A percentile compares a stretch with the other conserved stretches of the same genome.
phyloP scores from a whole-genome alignment of 495 filamentous ascomycete genomes.

The Tuber calosporum region DNA sequence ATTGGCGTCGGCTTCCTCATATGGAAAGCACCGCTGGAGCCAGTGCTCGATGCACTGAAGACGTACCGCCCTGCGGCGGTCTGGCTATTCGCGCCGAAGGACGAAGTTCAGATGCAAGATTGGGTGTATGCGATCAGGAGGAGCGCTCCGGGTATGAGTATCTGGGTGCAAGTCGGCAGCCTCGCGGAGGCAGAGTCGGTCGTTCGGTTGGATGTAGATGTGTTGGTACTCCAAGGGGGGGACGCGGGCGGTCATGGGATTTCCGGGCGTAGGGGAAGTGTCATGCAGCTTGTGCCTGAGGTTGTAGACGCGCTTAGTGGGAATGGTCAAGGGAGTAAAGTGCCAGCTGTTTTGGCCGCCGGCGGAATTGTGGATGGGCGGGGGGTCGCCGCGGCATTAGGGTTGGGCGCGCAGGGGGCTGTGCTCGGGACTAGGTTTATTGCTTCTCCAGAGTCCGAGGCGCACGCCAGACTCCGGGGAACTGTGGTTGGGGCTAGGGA shows the following conservation, averaged over 20 bases:
- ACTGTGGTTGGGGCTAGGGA: constrained; percentile 56
- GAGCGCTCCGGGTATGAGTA: constrained; percentile 45
- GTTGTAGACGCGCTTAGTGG: constrained; percentile 50
- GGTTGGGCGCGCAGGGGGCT: constrained; percentile 59
- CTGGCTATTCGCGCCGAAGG: constrained; percentile 63
- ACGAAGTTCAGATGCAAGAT: constrained; percentile 47
- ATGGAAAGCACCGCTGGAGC: constrained; percentile 50
- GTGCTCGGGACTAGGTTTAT: constrained; percentile 66
- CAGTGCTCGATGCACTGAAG: constrained; percentile 45
- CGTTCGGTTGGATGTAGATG: constrained; percentile 50
- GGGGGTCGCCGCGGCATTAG: constrained; percentile 57
- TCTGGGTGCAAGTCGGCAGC: constrained; percentile 65
- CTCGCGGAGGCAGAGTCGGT: constrained; percentile 50
- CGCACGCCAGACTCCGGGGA: constrained; percentile 54
- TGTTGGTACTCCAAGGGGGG: constrained; percentile 62
- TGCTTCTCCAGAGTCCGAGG: constrained; percentile 57
- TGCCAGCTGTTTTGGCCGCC: constrained; percentile 59
- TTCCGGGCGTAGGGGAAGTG: constrained; percentile 48
- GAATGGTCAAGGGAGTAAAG: constrained; percentile 36
- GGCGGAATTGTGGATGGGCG: constrained; percentile 66
- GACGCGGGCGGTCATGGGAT: constrained; percentile 73
- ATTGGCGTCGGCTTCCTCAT: constrained; percentile 59
- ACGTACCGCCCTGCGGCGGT: constrained; percentile 55
- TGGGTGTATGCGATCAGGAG: constrained; percentile 51
- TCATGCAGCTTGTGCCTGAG: constrained; percentile 56